Base-by-base conservation (phyloP, 2,329 filamentous ascomycete genomes). In the Paracoccidioides lutzii region DNA sequence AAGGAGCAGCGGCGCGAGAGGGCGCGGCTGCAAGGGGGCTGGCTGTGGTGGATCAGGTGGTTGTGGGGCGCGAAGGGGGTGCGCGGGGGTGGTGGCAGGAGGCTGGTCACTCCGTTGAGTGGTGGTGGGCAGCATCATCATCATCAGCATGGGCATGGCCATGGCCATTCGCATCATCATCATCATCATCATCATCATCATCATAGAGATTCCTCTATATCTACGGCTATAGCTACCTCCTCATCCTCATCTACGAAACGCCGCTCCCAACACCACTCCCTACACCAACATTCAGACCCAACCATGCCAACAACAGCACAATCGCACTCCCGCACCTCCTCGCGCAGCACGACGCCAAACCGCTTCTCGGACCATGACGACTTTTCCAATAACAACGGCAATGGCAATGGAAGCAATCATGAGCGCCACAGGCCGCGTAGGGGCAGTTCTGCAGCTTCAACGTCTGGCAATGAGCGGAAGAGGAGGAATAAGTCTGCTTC, bases 31-130 rank as follows among this genome's bases (percentile, higher is more conserved):
- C 77, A 84, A 59, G 82, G 85, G 53, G 81, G 85, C 28, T 87
- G 84, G 83, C 75, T 94, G 40, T 94, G 89, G 89, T 94, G 90
- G 86, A 81, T 88, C 1, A 87, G 88, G 0, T 88, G 86, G 78
- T 74, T 80, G 38, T 79, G 66, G 40, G 69, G 70, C 65, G 67
- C 62, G 64, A 52, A 52, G 30, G 12, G 12, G 6, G 9, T 41
- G 8, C 46, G 54, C 51, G 28, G 33, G 44, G 45, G 22, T 22
- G 22, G 22, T 22, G 22, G 40, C 40, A 52, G 32, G 54, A 37
- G 42, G 12, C 37, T 43, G 5, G 7, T 33, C 2, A 53, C 55
- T 1, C 49, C 49, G 3, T 51, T 35, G 4, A 3, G 32, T 15
- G 46, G 32, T 2, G 3, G 33, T 9, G n/a, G 30, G 0, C 30